Conservation (phyloP, 306 rosid species). For the Rosa multiflora region DNA sequence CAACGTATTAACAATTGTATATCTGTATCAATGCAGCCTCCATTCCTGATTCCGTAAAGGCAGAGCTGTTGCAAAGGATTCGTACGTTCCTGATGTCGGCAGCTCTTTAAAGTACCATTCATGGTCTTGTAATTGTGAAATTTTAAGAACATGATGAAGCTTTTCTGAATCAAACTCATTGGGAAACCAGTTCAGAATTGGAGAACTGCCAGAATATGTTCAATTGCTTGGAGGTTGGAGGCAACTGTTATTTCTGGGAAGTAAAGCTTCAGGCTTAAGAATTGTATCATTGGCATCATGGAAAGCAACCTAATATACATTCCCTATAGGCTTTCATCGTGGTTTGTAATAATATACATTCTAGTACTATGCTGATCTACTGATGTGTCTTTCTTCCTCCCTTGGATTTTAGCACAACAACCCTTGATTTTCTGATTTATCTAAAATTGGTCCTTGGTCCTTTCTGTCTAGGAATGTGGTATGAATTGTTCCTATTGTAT, state of each 20-base stretch:
- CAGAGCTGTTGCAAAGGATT: slow-evolving; percentile 84
- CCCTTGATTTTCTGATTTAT: too few relatives aligned
- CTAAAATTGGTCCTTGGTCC: too few relatives aligned
- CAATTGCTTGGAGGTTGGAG: background rate
- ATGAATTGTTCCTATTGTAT: too few relatives aligned
- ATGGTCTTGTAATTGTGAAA: background rate
- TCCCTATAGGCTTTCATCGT: background rate
- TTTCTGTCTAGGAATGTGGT: too few relatives aligned
- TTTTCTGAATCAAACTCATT: slow-evolving; percentile 6
- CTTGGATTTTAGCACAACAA: too few relatives aligned
- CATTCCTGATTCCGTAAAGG: slow-evolving; percentile 78
- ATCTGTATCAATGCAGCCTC: slow-evolving; percentile 52
- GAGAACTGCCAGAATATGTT: slow-evolving; percentile 1
- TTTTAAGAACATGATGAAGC: background rate
- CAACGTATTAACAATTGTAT: background rate
- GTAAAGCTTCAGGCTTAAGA: background rate
- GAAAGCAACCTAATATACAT: slow-evolving; percentile 5
- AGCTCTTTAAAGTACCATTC: slow-evolving; percentile 38
- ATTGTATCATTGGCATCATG: background rate
- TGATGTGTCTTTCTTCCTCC: background rate
- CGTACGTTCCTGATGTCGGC: slow-evolving; percentile 65
- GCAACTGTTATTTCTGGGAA: background rate
- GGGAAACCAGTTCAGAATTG: background rate
- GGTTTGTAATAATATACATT: background rate
- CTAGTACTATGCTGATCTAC: background rate